Evolutionary conservation across 2,329 filamentous ascomycete genomes (phyloP).

Genomic region (Trichoderma endophyticum): DNA sequence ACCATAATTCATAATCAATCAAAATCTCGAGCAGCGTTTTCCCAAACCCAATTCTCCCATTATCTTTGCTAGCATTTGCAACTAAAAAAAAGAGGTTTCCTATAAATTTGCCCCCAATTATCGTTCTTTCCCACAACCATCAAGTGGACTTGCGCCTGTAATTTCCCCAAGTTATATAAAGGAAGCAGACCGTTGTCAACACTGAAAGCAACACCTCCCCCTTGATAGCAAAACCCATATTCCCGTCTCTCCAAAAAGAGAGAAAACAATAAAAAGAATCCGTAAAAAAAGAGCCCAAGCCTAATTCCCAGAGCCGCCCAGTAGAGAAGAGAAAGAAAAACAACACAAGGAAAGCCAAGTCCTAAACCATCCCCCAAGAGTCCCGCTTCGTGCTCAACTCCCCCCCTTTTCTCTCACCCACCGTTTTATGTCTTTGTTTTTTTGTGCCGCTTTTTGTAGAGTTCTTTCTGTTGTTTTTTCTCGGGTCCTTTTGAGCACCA

Average conservation of each 20-base stretch:
- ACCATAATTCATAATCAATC: background rate
- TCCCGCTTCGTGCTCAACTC: background rate
- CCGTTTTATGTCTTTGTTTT: background rate
- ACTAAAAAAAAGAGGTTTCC: background rate
- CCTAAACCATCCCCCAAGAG: background rate
- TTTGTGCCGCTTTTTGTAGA: background rate
- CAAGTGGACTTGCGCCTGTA: background rate
- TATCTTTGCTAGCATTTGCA: background rate
- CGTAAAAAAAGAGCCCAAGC: conserved; percentile 3
- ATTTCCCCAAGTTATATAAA: conserved; percentile 6
- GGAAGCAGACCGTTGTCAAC: conserved; percentile 9
- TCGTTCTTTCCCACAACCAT: background rate
- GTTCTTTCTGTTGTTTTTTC: background rate
- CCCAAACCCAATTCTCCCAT: background rate
- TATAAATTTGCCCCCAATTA: background rate
- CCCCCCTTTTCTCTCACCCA: background rate
- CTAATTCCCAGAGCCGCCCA: conserved; percentile 14
- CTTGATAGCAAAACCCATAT: background rate
- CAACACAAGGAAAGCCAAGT: background rate
- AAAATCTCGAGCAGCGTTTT: background rate
- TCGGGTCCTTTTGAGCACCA: background rate
- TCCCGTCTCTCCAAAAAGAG: background rate
- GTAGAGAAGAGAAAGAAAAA: conserved; percentile 8
- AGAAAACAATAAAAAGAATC: background rate
- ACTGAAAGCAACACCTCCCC: conserved; percentile 2